Evolutionary conservation across 2,329 filamentous ascomycete species (phyloP).

Genomic region (Trichoderma citrinoviride): DNA sequence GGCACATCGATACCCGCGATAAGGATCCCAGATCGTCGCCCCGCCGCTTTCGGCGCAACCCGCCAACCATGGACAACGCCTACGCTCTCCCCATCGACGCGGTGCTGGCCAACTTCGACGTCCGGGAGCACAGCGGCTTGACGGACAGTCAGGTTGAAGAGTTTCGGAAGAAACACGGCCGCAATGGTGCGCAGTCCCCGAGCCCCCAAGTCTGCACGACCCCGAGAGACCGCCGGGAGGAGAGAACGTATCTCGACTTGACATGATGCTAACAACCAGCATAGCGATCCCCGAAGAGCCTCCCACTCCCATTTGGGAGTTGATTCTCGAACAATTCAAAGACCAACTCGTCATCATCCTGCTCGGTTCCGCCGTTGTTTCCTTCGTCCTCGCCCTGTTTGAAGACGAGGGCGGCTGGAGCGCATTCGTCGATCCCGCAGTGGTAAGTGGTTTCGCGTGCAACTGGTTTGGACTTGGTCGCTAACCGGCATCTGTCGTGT

Average conservation of each 20-base stretch:
- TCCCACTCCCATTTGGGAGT: constrained; percentile 91
- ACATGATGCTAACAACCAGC: constrained; percentile 10
- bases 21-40: constrained; percentile 4
- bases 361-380: constrained; percentile 86
- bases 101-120: constrained; percentile 58
- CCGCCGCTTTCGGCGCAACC: constrained; percentile 21
- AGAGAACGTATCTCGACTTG: background rate
- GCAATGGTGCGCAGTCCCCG: constrained; percentile 56
- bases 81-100: constrained; percentile 57
- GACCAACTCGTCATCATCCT: constrained; percentile 97
- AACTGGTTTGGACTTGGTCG: background rate
- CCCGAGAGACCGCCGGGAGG: background rate
- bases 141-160: constrained; percentile 56
- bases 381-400: constrained; percentile 88
- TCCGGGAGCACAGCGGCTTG: constrained; percentile 55
- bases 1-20: background rate
- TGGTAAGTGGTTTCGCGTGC: constrained; percentile 57
- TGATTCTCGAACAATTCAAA: constrained; percentile 98
- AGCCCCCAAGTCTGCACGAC: background rate
- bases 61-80: constrained; percentile 59
- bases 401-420: constrained; percentile 94
- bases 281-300: constrained; percentile 76
- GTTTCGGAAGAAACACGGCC: constrained; percentile 58
- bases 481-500: background rate
- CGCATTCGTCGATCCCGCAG: constrained; percentile 92